These are phyloP conservation scores for Melanopsichium pennsylvanicum DNA, from an alignment of 1,284 basidiomycete species.

Conservation along the genomic window DNA sequence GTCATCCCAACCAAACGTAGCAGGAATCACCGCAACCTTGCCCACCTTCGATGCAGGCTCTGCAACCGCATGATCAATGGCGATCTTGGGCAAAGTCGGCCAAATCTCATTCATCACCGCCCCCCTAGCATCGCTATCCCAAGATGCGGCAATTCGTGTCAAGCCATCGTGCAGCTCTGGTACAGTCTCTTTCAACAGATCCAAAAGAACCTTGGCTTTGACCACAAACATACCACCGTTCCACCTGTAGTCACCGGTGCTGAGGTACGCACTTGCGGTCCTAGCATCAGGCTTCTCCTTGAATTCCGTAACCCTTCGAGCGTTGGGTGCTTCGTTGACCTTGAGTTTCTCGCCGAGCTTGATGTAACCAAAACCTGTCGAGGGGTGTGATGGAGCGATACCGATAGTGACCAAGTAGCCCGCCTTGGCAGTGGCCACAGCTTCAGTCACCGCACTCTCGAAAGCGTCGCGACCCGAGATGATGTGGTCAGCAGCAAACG, in stretches of 20 bases:
- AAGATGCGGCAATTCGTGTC: conserved; percentile 54
- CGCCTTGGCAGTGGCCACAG: conserved; percentile 60
- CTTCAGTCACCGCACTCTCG: conserved; percentile 63
- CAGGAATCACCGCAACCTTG: conserved; percentile 64
- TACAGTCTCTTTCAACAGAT: conserved; percentile 52
- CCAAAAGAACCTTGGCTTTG: conserved; percentile 58
- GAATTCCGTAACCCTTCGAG: conserved; percentile 62
- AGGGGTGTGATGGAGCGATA: conserved; percentile 64
- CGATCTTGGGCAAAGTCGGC: conserved; percentile 63
- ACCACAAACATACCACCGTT: conserved; percentile 66
- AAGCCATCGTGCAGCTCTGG: conserved; percentile 62
- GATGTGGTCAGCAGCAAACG: conserved; percentile 65
- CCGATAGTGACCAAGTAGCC: conserved; percentile 65
- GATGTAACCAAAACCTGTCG: conserved; percentile 66
- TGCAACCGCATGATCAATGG: conserved; percentile 65
- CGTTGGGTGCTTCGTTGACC: conserved; percentile 58
- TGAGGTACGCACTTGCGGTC: conserved; percentile 62
- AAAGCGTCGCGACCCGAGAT: conserved; percentile 64
- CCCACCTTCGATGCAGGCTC: conserved; percentile 63
- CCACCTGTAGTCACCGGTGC: conserved; percentile 65
- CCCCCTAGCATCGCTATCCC: conserved; percentile 53
- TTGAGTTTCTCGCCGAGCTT: conserved; percentile 62
- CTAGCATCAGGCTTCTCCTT: conserved; percentile 66
- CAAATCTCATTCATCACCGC: conserved; percentile 53
- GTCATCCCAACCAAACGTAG: conserved; percentile 66